Evolutionary conservation across 192 early-diverging fungal genomes (phyloP), one percentile per base, ranked within the genome.

Genomic region (Neocallimastix lanati): DNA sequence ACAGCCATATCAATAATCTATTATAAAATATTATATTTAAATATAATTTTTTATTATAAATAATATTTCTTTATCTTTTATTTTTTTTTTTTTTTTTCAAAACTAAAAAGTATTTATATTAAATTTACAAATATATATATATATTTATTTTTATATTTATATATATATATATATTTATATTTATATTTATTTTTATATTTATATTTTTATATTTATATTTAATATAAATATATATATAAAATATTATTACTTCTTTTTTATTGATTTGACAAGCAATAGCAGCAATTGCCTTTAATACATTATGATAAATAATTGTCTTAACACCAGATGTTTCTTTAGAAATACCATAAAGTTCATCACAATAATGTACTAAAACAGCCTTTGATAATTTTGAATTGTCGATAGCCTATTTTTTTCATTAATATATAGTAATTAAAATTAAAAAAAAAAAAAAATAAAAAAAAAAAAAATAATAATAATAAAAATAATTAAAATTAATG

Each of bases 1-100:
- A 87, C 84, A 4, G 82, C 86, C 35, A 84, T 80, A 82, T 78
- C 33, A 35, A 78, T 78, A n/a, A 78, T 37, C 18, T 77, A 30
- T 77, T 12, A 30, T 13, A n/a, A n/a, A n/a, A n/a, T n/a, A n/a
- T n/a, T n/a, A n/a, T n/a, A n/a, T n/a, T n/a, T n/a, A n/a, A n/a
- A n/a, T n/a, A n/a, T n/a, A n/a, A n/a, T 77, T 28, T 29, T 77
- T 6, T 33, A 33, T 33, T 33, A 33, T 33, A 6, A 6, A 33
- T 33, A 33, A 6, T 33, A 33, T 6, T 6, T 33, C 30, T 6
- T 33, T 33, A 33, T 33, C 30, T 11, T 77, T 6, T 29, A 77
- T 6, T 29, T 77, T 28, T 29, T 77, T 77, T 29, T 77, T 77
- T 6, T n/a, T n/a, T n/a, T n/a, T n/a, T n/a, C n/a, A n/a, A n/a